Conservation (phyloP, 306 rosid genomes). For the Prunus padus region DNA sequence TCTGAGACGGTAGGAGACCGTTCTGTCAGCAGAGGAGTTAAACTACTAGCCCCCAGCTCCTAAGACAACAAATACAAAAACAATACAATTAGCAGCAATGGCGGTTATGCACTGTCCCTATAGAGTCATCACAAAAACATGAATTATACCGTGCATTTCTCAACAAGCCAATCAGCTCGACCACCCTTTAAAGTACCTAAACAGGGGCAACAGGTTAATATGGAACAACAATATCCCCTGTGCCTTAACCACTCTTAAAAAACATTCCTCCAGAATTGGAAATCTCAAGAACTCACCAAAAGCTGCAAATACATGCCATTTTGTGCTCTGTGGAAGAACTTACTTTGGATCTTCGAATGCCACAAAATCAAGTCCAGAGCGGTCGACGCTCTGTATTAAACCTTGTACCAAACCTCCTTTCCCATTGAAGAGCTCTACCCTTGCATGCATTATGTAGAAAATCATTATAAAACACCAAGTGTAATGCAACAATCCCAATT, state of each 20-base stretch:
- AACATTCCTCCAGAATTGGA: not conserved
- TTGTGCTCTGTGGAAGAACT: slow-evolving; percentile 55
- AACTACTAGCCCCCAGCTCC: slow-evolving; percentile 93
- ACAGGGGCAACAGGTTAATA: slow-evolving; percentile 17
- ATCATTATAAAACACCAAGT: slow-evolving; percentile 17
- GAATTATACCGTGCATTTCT: slow-evolving; percentile 84
- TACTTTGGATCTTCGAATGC: slow-evolving; percentile 63
- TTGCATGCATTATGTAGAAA: slow-evolving; percentile 41
- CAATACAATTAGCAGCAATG: slow-evolving; percentile 9
- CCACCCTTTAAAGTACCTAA: slow-evolving; percentile 92
- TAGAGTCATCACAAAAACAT: slow-evolving; percentile 15
- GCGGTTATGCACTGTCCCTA: slow-evolving; percentile 3
- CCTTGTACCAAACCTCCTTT: slow-evolving; percentile 85
- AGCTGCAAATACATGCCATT: slow-evolving; percentile 79
- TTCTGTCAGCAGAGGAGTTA: slow-evolving; percentile 86
- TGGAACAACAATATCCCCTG: slow-evolving; percentile 11
- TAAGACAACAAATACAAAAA: slow-evolving; percentile 33
- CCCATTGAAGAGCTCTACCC: slow-evolving; percentile 95
- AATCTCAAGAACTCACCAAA: slow-evolving; percentile 52
- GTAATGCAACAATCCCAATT: not conserved
- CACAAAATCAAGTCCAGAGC: slow-evolving; percentile 64
- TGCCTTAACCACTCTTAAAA: slow-evolving; percentile 17
- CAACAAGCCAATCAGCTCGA: slow-evolving; percentile 94
- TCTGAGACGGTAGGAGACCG: slow-evolving; percentile 78
- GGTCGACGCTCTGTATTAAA: slow-evolving; percentile 54